Evolutionary conservation across 2,329 filamentous ascomycete genomes (phyloP).

Genomic region (Sarocladiaceae sp.): DNA sequence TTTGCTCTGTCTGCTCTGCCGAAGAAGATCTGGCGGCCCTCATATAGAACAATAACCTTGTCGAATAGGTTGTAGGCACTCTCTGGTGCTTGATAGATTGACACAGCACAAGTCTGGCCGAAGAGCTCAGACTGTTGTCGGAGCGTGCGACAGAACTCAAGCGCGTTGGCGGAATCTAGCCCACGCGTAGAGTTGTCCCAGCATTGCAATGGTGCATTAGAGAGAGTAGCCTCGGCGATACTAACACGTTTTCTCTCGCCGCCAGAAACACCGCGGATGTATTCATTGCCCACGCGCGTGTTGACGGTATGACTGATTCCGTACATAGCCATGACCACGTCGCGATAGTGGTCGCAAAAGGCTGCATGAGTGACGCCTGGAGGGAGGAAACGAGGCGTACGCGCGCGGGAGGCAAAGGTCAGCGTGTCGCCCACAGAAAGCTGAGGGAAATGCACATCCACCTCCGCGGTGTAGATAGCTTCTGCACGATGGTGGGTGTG

Average conservation of each 20-base stretch:
- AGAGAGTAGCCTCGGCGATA: slow-evolving; percentile 28
- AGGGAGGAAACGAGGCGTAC: slow-evolving; percentile 52
- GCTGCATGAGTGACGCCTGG: slow-evolving; percentile 39
- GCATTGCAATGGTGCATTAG: slow-evolving; percentile 50
- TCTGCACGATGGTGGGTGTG: slow-evolving; percentile 49
- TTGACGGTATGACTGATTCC: slow-evolving; percentile 48
- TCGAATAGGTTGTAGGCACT: slow-evolving; percentile 49
- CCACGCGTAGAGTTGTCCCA: slow-evolving; percentile 67
- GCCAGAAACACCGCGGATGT: slow-evolving; percentile 55
- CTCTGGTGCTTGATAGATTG: slow-evolving; percentile 59
- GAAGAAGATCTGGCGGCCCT: slow-evolving; percentile 65
- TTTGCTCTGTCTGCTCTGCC: slow-evolving; percentile 54
- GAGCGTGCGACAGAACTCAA: slow-evolving; percentile 61
- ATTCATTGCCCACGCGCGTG: slow-evolving; percentile 60
- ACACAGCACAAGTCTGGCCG: slow-evolving; percentile 52
- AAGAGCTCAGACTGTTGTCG: slow-evolving; percentile 56
- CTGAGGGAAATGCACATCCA: slow-evolving; percentile 69
- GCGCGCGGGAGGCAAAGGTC: slow-evolving; percentile 62
- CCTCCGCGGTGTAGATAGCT: slow-evolving; percentile 73
- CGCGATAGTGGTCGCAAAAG: slow-evolving; percentile 53
- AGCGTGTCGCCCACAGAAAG: slow-evolving; percentile 68
- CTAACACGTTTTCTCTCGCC: slow-evolving; percentile 44
- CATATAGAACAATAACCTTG: slow-evolving; percentile 58
- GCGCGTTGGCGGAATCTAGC: slow-evolving; percentile 60
- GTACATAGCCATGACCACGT: slow-evolving; percentile 64